phyloP scores from a whole-genome alignment of 2,329 filamentous ascomycete species.

The Macrophomina pseudophaseolina region DNA sequence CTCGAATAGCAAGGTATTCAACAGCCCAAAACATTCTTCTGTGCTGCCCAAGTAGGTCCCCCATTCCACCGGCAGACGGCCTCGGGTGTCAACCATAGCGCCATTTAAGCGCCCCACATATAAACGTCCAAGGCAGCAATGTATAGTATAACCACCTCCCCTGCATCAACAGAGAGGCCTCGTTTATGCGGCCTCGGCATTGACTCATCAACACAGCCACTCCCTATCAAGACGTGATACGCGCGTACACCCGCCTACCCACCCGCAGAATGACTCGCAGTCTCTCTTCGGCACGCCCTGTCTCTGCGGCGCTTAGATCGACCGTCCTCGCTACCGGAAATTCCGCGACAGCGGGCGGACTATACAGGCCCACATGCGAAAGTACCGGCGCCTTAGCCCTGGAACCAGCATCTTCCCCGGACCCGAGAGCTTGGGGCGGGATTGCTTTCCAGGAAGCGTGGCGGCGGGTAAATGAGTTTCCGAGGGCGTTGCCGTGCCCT shows the following conservation, averaged over 20 bases:
- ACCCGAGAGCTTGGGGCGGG: background rate
- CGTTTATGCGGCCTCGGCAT: background rate
- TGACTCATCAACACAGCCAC: background rate
- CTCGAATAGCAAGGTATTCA: background rate
- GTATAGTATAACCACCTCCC: background rate
- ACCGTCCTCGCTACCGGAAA: background rate
- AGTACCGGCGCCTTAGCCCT: background rate
- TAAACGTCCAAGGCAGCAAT: no score
- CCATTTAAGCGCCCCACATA: no score
- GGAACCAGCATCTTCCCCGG: background rate
- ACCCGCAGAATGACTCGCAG: background rate
- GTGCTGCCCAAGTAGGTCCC: no score
- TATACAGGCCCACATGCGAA: background rate
- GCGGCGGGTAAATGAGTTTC: background rate
- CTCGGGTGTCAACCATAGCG: no score
- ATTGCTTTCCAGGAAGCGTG: background rate
- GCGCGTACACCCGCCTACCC: background rate
- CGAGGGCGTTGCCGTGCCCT: background rate
- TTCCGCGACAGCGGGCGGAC: background rate
- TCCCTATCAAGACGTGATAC: background rate
- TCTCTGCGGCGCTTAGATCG: background rate
- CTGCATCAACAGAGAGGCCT: background rate
- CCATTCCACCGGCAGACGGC: no score
- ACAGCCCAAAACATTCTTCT: background rate
- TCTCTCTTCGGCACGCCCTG: background rate